Conservation (phyloP, 1,284 basidiomycete genomes). For the Leccinum subrobustum region DNA sequence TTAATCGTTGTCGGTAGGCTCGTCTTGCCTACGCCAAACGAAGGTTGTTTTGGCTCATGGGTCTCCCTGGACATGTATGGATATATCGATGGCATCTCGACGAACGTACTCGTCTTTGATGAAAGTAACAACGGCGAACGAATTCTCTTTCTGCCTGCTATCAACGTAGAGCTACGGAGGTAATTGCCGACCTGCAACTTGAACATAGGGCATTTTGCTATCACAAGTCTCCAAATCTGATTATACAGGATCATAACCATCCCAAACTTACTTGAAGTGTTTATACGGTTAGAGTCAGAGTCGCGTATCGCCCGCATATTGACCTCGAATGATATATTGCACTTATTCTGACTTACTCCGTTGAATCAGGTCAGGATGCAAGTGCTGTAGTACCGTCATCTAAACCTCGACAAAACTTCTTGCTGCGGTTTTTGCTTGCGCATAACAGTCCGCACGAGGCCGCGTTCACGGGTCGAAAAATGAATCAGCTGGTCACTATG, state of each 20-base stretch:
- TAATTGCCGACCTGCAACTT: not conserved
- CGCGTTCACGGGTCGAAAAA: not conserved
- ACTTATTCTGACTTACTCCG: not conserved
- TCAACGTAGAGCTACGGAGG: slow-evolving; percentile 8
- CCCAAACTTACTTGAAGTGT: not conserved
- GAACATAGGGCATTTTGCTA: not conserved
- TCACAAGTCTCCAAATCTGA: not conserved
- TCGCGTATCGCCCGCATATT: not conserved
- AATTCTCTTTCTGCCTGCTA: slow-evolving; percentile 18
- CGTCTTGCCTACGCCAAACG: slow-evolving; percentile 10
- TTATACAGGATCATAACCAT: not conserved
- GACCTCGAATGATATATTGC: not conserved
- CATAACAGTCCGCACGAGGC: not conserved
- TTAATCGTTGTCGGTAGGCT: slow-evolving; percentile 7
- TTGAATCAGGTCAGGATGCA: not conserved
- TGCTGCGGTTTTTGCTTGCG: not conserved
- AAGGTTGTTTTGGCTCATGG: slow-evolving; percentile 26
- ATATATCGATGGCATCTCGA: slow-evolving; percentile 27
- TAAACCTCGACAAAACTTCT: not conserved
- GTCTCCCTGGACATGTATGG: slow-evolving; percentile 22
- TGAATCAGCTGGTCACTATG: not conserved
- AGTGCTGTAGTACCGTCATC: not conserved
- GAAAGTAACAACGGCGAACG: not conserved
- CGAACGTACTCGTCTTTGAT: slow-evolving; percentile 19
- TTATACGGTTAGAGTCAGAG: not conserved